These are phyloP conservation scores for Xerocomus spinulosus DNA, from an alignment of 768 basidiomycete genomes.

Conservation along the genomic window DNA sequence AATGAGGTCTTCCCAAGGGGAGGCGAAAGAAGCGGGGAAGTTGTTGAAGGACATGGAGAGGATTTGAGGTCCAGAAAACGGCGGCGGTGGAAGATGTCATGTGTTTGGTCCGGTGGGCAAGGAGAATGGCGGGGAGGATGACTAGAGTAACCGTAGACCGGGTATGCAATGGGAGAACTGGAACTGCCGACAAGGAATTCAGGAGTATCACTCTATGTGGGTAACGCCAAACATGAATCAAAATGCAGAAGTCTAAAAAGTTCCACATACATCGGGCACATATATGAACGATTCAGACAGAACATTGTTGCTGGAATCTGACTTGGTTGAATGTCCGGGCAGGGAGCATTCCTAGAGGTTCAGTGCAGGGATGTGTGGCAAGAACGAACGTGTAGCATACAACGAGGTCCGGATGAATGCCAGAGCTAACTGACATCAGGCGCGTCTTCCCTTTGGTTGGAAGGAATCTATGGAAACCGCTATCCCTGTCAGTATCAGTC, in stretches of 20 bases:
- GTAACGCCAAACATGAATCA: not conserved
- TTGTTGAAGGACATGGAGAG: constrained; percentile 12
- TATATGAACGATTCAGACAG: constrained; percentile 27
- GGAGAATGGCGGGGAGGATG: constrained; percentile 15
- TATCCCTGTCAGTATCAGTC: not conserved
- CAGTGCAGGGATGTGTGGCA: not conserved
- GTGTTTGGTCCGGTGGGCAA: not conserved
- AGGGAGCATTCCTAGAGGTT: constrained; percentile 10
- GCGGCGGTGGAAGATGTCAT: constrained; percentile 6
- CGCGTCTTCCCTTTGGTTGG: constrained; percentile 24
- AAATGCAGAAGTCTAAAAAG: not conserved
- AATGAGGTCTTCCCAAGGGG: constrained; percentile 17
- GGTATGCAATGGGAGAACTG: constrained; percentile 28
- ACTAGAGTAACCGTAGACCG: constrained; percentile 29
- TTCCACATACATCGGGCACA: constrained; percentile 19
- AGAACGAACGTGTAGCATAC: constrained; percentile 10
- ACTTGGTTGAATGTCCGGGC: not conserved
- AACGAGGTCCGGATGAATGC: not conserved
- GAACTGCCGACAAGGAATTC: constrained; percentile 32
- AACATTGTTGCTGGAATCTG: not conserved
- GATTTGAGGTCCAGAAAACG: constrained; percentile 16
- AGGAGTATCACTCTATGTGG: constrained; percentile 20
- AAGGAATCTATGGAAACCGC: not conserved
- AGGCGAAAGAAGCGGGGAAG: constrained; percentile 14
- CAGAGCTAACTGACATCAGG: constrained; percentile 1